Base-by-base conservation (phyloP, 2,329 filamentous ascomycete genomes). In the Purpureocillium takamizusanense region DNA sequence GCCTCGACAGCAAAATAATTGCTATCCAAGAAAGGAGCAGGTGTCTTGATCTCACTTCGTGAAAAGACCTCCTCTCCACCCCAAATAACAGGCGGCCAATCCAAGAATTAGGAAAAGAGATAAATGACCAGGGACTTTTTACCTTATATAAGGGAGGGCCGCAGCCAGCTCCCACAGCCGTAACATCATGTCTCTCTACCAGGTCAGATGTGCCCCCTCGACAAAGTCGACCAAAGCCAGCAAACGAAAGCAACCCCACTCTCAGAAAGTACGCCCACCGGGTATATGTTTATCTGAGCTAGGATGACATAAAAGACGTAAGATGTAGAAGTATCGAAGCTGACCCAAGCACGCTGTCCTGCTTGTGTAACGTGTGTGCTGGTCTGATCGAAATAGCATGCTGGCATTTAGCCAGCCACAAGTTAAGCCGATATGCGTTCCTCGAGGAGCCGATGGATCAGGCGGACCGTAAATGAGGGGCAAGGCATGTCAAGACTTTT, bases 401-500 rank as follows among this genome's bases (percentile, higher is more conserved):
- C n/a, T n/a, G n/a, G n/a, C n/a, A n/a, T n/a, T n/a, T n/a, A n/a
- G n/a, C n/a, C n/a, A n/a, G n/a, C n/a, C 21, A 25, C 21, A 25
- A 25, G 21, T 25, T 25, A n/a, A n/a, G n/a, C n/a, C n/a, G n/a
- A n/a, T n/a, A n/a, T n/a, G n/a, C n/a, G n/a, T n/a, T n/a, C n/a
- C n/a, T n/a, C n/a, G n/a, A n/a, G n/a, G n/a, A n/a, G n/a, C n/a
- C n/a, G n/a, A n/a, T n/a, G n/a, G n/a, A n/a, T n/a, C n/a, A n/a
- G n/a, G n/a, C n/a, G n/a, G n/a, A n/a, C n/a, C n/a, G n/a, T n/a
- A n/a, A n/a, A n/a, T n/a, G n/a, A n/a, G n/a, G n/a, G n/a, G n/a
- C n/a, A n/a, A n/a, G n/a, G n/a, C n/a, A n/a, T n/a, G n/a, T 17
- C 13, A 13, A 30, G 28, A 12, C 12, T 28, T 30, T 61, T 60